These are phyloP conservation scores for Aspergillus brunneoviolaceus DNA, from an alignment of 2,329 filamentous ascomycete species.

Conservation along the genomic window DNA sequence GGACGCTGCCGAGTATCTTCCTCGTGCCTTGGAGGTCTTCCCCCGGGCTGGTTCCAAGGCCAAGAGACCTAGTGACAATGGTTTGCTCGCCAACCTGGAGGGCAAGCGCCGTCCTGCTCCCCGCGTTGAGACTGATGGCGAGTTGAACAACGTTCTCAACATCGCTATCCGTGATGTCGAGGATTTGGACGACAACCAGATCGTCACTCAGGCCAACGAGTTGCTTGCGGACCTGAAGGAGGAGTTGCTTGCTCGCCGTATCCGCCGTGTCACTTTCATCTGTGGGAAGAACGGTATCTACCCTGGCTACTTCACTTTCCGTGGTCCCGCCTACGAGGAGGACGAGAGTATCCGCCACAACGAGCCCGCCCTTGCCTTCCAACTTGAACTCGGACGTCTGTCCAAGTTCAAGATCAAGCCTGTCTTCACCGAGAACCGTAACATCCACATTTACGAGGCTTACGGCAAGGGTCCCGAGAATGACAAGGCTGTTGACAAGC, in stretches of 20 bases:
- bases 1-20: constrained; percentile 83
- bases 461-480: constrained; percentile 91
- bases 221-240: constrained; percentile 79
- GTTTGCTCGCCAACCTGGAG: constrained; percentile 70
- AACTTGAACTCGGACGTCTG: constrained; percentile 90
- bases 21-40: constrained; percentile 81
- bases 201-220: constrained; percentile 69
- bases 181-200: constrained; percentile 76
- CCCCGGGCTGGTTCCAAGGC: constrained; percentile 58
- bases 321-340: constrained; percentile 83
- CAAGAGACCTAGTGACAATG: constrained; percentile 56
- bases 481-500: constrained; percentile 69
- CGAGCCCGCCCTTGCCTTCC: constrained; percentile 95
- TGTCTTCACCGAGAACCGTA: constrained; percentile 98
- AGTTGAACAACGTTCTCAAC: constrained; percentile 89
- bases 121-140: constrained; percentile 63
- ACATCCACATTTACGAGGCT: constrained; percentile 98
- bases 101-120: constrained; percentile 65
- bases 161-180: constrained; percentile 88
- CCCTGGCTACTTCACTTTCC: constrained; percentile 97
- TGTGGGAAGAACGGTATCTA: constrained; percentile 94
- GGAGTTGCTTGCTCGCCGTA: constrained; percentile 75
- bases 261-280: constrained; percentile 93
- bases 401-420: constrained; percentile 98
- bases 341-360: constrained; percentile 96